A percentile compares a stretch with the other conserved stretches of the same genome.
phyloP scores from a whole-genome alignment of 352 stramenopile genomes.

The Pythium biforme region DNA sequence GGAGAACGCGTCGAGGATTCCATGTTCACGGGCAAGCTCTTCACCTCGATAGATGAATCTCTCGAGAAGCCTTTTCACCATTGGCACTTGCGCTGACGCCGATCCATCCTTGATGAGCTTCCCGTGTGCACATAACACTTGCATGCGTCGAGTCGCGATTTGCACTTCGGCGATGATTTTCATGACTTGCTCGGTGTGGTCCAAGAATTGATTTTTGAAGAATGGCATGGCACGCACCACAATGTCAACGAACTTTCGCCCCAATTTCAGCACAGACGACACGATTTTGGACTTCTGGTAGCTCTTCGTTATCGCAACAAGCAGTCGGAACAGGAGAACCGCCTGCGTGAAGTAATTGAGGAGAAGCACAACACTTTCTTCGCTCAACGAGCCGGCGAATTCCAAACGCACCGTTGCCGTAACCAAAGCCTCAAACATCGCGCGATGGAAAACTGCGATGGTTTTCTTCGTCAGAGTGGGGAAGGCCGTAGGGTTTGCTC shows the following conservation, averaged over 20 bases:
- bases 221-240: constrained; percentile 56
- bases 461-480: constrained; percentile 62
- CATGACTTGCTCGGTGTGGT: constrained; percentile 47
- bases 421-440: constrained; percentile 50
- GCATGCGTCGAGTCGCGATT: constrained; percentile 56
- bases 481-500: constrained; percentile 18
- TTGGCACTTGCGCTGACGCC: constrained; percentile 53
- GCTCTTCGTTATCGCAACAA: constrained; percentile 58
- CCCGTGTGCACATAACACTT: constrained; percentile 60
- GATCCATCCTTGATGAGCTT: constrained; percentile 60
- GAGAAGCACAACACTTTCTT: constrained; percentile 30
- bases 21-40: constrained; percentile 53
- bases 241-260: constrained; percentile 52
- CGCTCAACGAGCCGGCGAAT: constrained; percentile 17
- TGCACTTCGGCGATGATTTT: constrained; percentile 56
- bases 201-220: constrained; percentile 47
- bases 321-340: constrained; percentile 59
- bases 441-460: constrained; percentile 41
- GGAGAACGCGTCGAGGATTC: constrained; percentile 54
- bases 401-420: constrained; percentile 39
- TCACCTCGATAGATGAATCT: constrained; percentile 57
- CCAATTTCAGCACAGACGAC: constrained; percentile 48
- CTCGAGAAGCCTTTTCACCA: constrained; percentile 63
- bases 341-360: constrained; percentile 55
- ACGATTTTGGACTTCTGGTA: constrained; percentile 53